Base-by-base conservation (phyloP, 148 eudicot species). In the Fagopyrum esculentum region DNA sequence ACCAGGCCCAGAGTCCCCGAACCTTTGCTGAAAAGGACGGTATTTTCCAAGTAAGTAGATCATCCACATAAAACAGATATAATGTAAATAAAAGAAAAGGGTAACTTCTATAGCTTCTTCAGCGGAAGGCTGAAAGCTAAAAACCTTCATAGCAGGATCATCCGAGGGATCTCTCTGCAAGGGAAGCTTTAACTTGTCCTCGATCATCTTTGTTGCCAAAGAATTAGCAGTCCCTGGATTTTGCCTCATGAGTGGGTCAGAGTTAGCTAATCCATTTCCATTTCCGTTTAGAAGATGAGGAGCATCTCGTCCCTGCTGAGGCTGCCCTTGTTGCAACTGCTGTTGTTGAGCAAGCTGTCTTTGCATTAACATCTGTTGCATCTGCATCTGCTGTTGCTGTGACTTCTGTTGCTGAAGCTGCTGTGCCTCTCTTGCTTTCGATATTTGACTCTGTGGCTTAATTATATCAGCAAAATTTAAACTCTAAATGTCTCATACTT, bases 131-230 rank as follows among this genome's bases (percentile, higher is more conserved):
- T 35, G 40, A 1, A 35, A 40, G 71, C 19, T 70, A 22, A 50
- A 29, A 76, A 87, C 96, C 92, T 90, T 90, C 79, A 88, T 79
- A 54, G 86, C 81, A 72, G 83, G 77, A 80, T 90, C 96, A 7
- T 90, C 96, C 35, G 87, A 81, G 56, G 87, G 85, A 72, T 90
- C 92, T 80, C 90, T 85, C 78, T 83, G 88, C 51, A 80, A 87
- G 63, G 92, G 95, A 9, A 81, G 59, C 79, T 90, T 88, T 44
- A 87, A 77, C 81, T 90, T 88, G 47, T 90, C 96, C 80, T 86
- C 90, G 70, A 85, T 86, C 90, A 90, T 88, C 77, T 88, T 90
- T 72, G 90, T 79, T 22, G 87, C 90, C 78, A 86, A 71, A 60
- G 84, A 86, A 87, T 80, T 90, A 13, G 89, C 92, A 76, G 89